Evolutionary conservation across 768 basidiomycete genomes (phyloP).

Genomic region (Trametes sanguinea): DNA sequence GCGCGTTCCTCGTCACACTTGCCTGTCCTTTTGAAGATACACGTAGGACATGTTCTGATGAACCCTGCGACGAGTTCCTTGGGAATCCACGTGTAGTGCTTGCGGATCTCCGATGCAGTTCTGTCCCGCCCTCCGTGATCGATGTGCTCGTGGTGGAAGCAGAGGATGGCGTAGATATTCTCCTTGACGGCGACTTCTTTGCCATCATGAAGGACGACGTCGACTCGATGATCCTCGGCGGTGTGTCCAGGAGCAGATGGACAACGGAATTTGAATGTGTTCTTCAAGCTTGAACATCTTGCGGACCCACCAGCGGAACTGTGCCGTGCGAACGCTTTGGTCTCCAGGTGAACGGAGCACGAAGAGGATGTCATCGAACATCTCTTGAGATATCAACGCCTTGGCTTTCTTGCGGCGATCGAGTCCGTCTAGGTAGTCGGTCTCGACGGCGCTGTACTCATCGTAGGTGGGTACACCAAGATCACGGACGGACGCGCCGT

Average conservation of each 20-base stretch:
- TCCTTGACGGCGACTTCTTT: slow-evolving; percentile 76
- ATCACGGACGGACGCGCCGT: background rate
- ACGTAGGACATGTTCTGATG: slow-evolving; percentile 79
- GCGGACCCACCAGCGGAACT: slow-evolving; percentile 83
- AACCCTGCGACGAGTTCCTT: slow-evolving; percentile 82
- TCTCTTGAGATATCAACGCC: slow-evolving; percentile 67
- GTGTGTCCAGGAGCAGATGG: background rate
- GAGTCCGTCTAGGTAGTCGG: slow-evolving; percentile 58
- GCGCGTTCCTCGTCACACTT: slow-evolving; percentile 7
- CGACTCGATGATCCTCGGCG: slow-evolving; percentile 15
- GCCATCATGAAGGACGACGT: slow-evolving; percentile 67
- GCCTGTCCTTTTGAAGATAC: slow-evolving; percentile 49
- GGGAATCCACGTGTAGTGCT: slow-evolving; percentile 80
- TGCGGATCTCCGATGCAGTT: slow-evolving; percentile 65
- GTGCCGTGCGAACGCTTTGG: slow-evolving; percentile 52
- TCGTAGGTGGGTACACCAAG: slow-evolving; percentile 63
- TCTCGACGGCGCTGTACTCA: slow-evolving; percentile 60
- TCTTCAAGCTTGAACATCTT: slow-evolving; percentile 67
- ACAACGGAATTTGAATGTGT: background rate
- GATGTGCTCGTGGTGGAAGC: slow-evolving; percentile 65
- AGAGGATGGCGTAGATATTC: slow-evolving; percentile 76
- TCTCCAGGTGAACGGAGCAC: slow-evolving; percentile 57
- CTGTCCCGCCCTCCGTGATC: slow-evolving; percentile 80
- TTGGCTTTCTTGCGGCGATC: slow-evolving; percentile 62
- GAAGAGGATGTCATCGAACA: slow-evolving; percentile 75